phyloP scores from a whole-genome alignment of 2,329 filamentous ascomycete species.

The Diaporthe aspalathi region DNA sequence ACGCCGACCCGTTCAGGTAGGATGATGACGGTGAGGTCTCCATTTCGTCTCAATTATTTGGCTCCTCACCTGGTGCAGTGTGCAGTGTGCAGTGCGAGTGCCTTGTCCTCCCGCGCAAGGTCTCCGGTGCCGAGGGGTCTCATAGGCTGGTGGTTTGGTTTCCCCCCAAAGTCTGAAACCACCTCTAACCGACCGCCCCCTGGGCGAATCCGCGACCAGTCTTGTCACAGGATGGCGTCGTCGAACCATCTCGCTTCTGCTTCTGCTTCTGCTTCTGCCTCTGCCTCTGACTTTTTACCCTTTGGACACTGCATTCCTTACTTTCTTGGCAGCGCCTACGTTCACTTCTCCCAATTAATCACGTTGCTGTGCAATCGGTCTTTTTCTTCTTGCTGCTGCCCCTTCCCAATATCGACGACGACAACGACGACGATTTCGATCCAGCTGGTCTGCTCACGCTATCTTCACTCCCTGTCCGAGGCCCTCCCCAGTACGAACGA shows the following conservation, averaged over 20 bases:
- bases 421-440: neutral
- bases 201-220: slow-evolving; percentile 33
- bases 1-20: neutral
- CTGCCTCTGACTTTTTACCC: neutral
- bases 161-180: slow-evolving; percentile 37
- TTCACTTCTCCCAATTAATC: slow-evolving; percentile 19
- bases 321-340: slow-evolving; percentile 4
- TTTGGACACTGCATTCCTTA: slow-evolving; percentile 5
- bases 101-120: neutral
- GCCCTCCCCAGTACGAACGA: neutral
- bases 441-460: slow-evolving; percentile 14
- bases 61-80: neutral
- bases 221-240: slow-evolving; percentile 32
- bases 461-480: neutral
- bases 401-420: neutral
- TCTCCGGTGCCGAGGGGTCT: slow-evolving; percentile 8
- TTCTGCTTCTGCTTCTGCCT: slow-evolving; percentile 10
- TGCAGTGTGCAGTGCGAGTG: too few species aligned
- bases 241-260: slow-evolving; percentile 23
- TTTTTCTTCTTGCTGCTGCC: neutral
- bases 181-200: slow-evolving; percentile 31
- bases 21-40: slow-evolving; percentile 9
- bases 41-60: slow-evolving; percentile 17
- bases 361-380: slow-evolving; percentile 28
- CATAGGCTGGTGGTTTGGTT: slow-evolving; percentile 35